A percentile compares a stretch with the other conserved stretches of the same genome.
Evolutionary conservation across 2,329 filamentous ascomycete genomes (phyloP).

Genomic region (Neonectria hederae): DNA sequence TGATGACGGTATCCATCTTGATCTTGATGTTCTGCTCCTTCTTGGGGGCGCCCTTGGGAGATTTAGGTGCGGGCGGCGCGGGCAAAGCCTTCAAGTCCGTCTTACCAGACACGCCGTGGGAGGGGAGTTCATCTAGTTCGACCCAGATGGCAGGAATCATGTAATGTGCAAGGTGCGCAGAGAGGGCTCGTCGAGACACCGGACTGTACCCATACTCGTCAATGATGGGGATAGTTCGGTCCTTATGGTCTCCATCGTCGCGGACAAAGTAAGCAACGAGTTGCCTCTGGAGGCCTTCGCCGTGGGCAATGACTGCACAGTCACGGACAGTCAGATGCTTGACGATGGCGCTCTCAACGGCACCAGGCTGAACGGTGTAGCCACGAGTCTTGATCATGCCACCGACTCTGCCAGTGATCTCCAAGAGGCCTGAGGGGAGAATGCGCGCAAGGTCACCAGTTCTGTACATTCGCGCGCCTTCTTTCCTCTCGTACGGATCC

Average conservation of each 20-base stretch:
- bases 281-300: conserved; percentile 79
- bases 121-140: conserved; percentile 74
- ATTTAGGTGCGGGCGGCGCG: conserved; percentile 65
- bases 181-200: conserved; percentile 70
- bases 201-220: conserved; percentile 78
- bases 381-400: conserved; percentile 85
- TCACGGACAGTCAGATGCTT: conserved; percentile 75
- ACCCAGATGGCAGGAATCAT: conserved; percentile 87
- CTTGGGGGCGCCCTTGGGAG: conserved; percentile 52
- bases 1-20: conserved; percentile 71
- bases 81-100: conserved; percentile 78
- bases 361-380: conserved; percentile 80
- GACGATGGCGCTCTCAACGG: conserved; percentile 78
- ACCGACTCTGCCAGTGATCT: conserved; percentile 80
- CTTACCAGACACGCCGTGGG: conserved; percentile 82
- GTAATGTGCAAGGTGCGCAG: conserved; percentile 77
- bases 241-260: conserved; percentile 67
- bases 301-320: conserved; percentile 77
- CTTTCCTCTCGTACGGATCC: conserved; percentile 68
- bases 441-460: conserved; percentile 77
- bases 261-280: conserved; percentile 80
- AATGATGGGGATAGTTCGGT: conserved; percentile 71
- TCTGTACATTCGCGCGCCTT: conserved; percentile 75
- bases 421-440: conserved; percentile 72
- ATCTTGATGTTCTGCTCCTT: conserved; percentile 69